phyloP scores from a whole-genome alignment of 2,329 filamentous ascomycete genomes.

The Epichloe hybrida region DNA sequence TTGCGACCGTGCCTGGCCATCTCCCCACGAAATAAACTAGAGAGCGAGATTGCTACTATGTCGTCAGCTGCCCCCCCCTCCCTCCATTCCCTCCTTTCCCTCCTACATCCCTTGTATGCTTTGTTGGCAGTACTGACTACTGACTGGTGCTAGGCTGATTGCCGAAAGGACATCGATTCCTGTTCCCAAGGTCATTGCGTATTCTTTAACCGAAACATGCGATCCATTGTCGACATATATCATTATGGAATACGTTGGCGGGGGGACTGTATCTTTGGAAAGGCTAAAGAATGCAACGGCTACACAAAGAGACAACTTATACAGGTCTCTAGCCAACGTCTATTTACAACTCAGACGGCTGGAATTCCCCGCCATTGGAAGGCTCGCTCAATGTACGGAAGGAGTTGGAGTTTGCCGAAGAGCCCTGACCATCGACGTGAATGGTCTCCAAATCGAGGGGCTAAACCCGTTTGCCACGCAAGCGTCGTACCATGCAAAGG shows the following conservation, averaged over 20 bases:
- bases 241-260: conserved; percentile 5
- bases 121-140: no score
- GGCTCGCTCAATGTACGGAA: background rate
- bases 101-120: no score
- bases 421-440: conserved; percentile 6
- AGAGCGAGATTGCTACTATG: conserved; percentile 1
- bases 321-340: conserved; percentile 7
- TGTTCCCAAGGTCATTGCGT: background rate
- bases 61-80: no score
- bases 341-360: conserved; percentile 8
- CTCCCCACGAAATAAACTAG: background rate
- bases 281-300: conserved; percentile 1
- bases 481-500: background rate
- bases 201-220: background rate
- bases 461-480: conserved; percentile 4
- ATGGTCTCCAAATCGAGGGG: conserved; percentile 7
- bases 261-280: background rate
- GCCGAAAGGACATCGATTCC: background rate
- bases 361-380: conserved; percentile 7
- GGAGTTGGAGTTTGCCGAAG: conserved; percentile 1
- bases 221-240: conserved; percentile 2
- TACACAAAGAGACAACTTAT: background rate
- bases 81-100: no score
- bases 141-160: no score
- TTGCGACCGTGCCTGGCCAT: conserved; percentile 1